These are phyloP conservation scores for Candida michaelii DNA, from an alignment of 805 yeast genomes.

Conservation along the genomic window DNA sequence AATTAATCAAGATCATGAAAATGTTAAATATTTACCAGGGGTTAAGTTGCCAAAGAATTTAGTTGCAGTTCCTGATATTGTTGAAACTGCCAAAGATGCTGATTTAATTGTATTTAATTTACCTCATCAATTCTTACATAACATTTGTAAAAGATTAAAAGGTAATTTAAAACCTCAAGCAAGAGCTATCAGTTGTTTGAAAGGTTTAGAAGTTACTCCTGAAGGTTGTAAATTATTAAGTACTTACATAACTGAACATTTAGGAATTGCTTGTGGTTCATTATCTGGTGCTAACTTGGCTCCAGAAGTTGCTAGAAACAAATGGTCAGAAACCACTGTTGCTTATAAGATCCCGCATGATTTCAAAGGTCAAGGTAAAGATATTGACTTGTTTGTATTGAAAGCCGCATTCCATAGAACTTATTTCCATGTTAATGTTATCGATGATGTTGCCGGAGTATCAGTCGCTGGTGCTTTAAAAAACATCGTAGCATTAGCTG, in stretches of 20 bases:
- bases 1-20: slow-evolving; percentile 43
- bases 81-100: slow-evolving; percentile 38
- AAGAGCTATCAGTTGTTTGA: slow-evolving; percentile 46
- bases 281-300: slow-evolving; percentile 51
- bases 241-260: slow-evolving; percentile 42
- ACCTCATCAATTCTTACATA: slow-evolving; percentile 46
- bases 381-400: slow-evolving; percentile 39
- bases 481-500: slow-evolving; percentile 47
- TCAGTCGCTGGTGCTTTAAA: slow-evolving; percentile 49
- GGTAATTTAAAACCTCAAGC: slow-evolving; percentile 38
- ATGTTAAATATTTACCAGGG: slow-evolving; percentile 45
- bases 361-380: slow-evolving; percentile 41
- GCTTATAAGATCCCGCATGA: slow-evolving; percentile 42
- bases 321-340: slow-evolving; percentile 49
- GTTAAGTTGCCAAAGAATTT: slow-evolving; percentile 42
- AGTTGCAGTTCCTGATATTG: slow-evolving; percentile 41
- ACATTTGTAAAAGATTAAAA: slow-evolving; percentile 37
- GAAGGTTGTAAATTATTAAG: slow-evolving; percentile 46
- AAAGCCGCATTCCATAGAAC: slow-evolving; percentile 47
- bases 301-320: slow-evolving; percentile 45
- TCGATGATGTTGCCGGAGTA: slow-evolving; percentile 46
- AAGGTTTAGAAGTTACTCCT: slow-evolving; percentile 45
- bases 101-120: slow-evolving; percentile 46
- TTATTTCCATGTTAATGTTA: slow-evolving; percentile 46
- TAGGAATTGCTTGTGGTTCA: slow-evolving; percentile 46